Percentiles rank a stretch among this genome's conserved stretches.
These are phyloP conservation scores for Amesomyces nigricolor DNA, from an alignment of 2,329 filamentous ascomycete genomes.

Conservation along the genomic window DNA sequence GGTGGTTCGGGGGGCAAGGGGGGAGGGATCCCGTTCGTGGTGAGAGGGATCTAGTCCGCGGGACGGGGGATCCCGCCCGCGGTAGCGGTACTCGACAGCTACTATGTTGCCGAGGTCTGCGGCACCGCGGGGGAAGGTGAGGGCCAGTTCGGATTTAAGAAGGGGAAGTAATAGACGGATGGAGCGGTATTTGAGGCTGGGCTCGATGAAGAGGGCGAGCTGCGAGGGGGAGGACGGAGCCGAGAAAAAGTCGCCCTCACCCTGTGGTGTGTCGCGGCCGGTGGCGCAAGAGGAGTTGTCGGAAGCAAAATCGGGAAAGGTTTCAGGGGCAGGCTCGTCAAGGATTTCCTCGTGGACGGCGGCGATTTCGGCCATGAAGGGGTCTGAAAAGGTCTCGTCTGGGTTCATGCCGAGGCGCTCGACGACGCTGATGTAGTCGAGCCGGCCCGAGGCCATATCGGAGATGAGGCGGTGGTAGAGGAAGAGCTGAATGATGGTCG, in stretches of 20 bases:
- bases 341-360: slow-evolving; percentile 62
- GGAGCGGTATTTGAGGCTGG: slow-evolving; percentile 43
- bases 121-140: slow-evolving; percentile 49
- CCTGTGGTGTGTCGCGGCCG: slow-evolving; percentile 24
- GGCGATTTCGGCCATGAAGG: slow-evolving; percentile 70
- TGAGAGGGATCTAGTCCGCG: not conserved
- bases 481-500: slow-evolving; percentile 80
- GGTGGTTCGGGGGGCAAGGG: not conserved
- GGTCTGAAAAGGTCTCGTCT: slow-evolving; percentile 65
- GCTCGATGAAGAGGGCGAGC: slow-evolving; percentile 9
- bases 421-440: slow-evolving; percentile 66
- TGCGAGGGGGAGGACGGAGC: slow-evolving; percentile 22
- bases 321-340: slow-evolving; percentile 37
- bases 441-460: slow-evolving; percentile 62
- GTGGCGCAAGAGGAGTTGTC: slow-evolving; percentile 54
- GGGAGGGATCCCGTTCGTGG: not conserved
- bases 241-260: slow-evolving; percentile 31
- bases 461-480: slow-evolving; percentile 84
- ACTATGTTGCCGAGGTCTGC: slow-evolving; percentile 46
- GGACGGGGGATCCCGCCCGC: slow-evolving; percentile 32
- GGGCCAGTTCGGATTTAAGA: slow-evolving; percentile 41
- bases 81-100: slow-evolving; percentile 49
- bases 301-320: not conserved
- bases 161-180: slow-evolving; percentile 44
- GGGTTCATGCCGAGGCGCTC: slow-evolving; percentile 64